Percentiles rank a stretch among this genome's conserved stretches.
phyloP scores from a whole-genome alignment of 164 flowering plant species.

The Stephania yunnanensis region DNA sequence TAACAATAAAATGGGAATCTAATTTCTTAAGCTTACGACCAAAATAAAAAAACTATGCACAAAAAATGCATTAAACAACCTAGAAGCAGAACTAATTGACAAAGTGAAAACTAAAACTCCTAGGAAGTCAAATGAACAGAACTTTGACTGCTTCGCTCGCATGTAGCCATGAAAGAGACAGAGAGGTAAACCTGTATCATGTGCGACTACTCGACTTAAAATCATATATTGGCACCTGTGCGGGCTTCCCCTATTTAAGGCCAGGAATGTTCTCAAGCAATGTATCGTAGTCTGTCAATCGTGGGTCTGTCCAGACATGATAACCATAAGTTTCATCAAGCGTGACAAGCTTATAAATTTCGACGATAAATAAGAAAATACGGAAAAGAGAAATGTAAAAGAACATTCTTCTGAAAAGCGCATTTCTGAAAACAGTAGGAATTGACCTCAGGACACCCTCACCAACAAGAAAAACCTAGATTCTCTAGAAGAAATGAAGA shows the following conservation, averaged over 20 bases:
- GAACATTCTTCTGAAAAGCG: neutral
- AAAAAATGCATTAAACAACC: neutral
- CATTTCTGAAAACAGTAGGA: neutral
- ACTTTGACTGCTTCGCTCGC: neutral
- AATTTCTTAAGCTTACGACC: neutral
- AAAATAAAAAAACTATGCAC: neutral
- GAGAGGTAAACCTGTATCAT: conserved; percentile 70
- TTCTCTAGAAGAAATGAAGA: neutral
- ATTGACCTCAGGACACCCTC: neutral
- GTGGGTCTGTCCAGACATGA: conserved; percentile 64
- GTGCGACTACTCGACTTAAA: conserved; percentile 83
- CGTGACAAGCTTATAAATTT: neutral
- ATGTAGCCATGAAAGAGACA: neutral
- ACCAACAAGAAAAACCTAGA: neutral
- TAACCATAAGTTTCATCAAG: conserved; percentile 6
- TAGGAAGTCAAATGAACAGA: neutral
- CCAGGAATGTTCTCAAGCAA: conserved; percentile 77
- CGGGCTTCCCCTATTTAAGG: conserved; percentile 68
- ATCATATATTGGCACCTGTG: conserved; percentile 88
- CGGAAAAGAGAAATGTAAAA: neutral
- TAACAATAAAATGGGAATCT: neutral
- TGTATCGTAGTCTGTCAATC: conserved; percentile 93
- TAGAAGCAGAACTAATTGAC: neutral
- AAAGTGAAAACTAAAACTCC: conserved; percentile 1
- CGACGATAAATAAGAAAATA: neutral